These are phyloP conservation scores for Trypanosoma lewisi DNA, from an alignment of 208 protist species.

Conservation along the genomic window DNA sequence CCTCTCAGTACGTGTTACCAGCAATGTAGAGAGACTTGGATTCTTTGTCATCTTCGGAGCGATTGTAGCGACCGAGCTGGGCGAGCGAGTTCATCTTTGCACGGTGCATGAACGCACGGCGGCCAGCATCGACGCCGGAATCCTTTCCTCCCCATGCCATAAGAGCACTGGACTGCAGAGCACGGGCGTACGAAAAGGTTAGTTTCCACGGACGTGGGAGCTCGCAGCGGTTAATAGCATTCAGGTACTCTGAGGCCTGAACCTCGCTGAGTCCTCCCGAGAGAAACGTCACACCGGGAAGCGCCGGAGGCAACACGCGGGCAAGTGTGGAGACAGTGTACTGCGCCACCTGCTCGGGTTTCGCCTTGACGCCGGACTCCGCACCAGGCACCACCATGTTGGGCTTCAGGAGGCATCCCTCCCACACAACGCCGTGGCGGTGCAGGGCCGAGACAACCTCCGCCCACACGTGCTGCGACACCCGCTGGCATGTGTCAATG, in stretches of 20 bases:
- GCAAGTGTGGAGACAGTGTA: slow-evolving; percentile 89
- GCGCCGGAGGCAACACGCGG: slow-evolving; percentile 92
- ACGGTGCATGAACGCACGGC: slow-evolving; percentile 75
- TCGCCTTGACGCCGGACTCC: slow-evolving; percentile 56
- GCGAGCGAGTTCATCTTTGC: slow-evolving; percentile 82
- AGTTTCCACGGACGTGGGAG: slow-evolving; percentile 85
- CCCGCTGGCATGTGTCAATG: slow-evolving; percentile 81
- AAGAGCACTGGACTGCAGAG: slow-evolving; percentile 90
- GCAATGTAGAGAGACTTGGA: slow-evolving; percentile 87
- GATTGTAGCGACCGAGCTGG: slow-evolving; percentile 76
- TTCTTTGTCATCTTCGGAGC: slow-evolving; percentile 63
- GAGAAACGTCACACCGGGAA: slow-evolving; percentile 94
- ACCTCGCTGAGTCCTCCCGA: slow-evolving; percentile 96
- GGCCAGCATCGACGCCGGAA: slow-evolving; percentile 41
- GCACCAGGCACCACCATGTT: slow-evolving; percentile 96
- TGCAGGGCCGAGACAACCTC: slow-evolving; percentile 80
- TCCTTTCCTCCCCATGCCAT: slow-evolving; percentile 94
- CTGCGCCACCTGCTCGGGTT: slow-evolving; percentile 81
- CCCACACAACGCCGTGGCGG: slow-evolving; percentile 93
- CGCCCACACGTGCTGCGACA: slow-evolving; percentile 86
- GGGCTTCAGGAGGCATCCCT: slow-evolving; percentile 97
- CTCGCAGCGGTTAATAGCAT: slow-evolving; percentile 91
- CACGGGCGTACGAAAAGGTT: slow-evolving; percentile 95
- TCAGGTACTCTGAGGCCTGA: slow-evolving; percentile 94
- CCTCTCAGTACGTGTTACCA: slow-evolving; percentile 85